phyloP scores from a whole-genome alignment of 805 yeast genomes.

The Zygoascus ofunaensis region DNA sequence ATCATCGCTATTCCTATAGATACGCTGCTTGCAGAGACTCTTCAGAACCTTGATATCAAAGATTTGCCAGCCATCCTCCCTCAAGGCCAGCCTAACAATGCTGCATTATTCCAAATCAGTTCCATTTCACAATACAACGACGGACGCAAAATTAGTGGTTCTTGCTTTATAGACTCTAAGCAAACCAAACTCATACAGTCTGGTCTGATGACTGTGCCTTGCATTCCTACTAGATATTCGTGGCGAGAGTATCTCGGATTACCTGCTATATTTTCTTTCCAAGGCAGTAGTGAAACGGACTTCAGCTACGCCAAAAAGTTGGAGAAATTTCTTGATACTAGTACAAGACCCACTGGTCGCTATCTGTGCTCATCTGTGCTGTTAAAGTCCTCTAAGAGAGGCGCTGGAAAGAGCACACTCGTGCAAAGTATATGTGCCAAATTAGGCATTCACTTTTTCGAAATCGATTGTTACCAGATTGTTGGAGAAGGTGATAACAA shows the following conservation, averaged over 20 bases:
- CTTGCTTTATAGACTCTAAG: slow-evolving; percentile 52
- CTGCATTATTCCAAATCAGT: slow-evolving; percentile 79
- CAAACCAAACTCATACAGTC: slow-evolving; percentile 62
- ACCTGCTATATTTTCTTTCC: slow-evolving; percentile 23
- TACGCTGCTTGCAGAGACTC: slow-evolving; percentile 49
- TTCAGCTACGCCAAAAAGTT: slow-evolving; percentile 46
- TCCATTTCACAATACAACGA: slow-evolving; percentile 32
- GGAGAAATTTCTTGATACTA: slow-evolving; percentile 46
- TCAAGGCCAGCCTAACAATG: slow-evolving; percentile 52
- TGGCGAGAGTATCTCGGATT: slow-evolving; percentile 38
- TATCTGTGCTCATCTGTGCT: slow-evolving; percentile 53
- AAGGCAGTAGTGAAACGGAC: slow-evolving; percentile 34
- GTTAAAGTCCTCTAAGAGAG: slow-evolving; percentile 59
- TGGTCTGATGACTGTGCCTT: slow-evolving; percentile 40
- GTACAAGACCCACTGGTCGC: slow-evolving; percentile 24
- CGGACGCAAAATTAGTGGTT: slow-evolving; percentile 4
- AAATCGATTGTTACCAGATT: slow-evolving; percentile 60
- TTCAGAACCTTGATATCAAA: slow-evolving; percentile 24
- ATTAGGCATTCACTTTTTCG: slow-evolving; percentile 57
- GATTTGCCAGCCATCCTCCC: slow-evolving; percentile 39
- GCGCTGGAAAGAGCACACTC: slow-evolving; percentile 68
- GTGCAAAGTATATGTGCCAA: slow-evolving; percentile 46
- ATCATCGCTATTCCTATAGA: slow-evolving; percentile 73
- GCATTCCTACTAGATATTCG: slow-evolving; percentile 23
- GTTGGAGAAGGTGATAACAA: slow-evolving; percentile 67